phyloP scores from a whole-genome alignment of 768 basidiomycete genomes.

The Galerina marginata region DNA sequence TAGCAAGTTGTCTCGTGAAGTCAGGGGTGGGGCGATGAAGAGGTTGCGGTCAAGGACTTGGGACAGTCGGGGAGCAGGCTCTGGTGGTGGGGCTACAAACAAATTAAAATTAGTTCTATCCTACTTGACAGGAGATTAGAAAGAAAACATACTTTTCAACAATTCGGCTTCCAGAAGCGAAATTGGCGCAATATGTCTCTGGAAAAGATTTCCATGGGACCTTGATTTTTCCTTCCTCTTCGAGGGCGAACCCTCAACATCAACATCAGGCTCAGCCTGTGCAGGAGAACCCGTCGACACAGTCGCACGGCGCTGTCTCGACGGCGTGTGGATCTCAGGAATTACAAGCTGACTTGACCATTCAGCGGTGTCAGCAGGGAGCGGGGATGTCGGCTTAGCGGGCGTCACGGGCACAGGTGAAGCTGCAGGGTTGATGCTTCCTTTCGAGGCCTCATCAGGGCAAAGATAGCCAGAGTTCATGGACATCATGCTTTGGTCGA shows the following conservation, averaged over 20 bases:
- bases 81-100: slow-evolving; percentile 40
- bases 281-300: slow-evolving; percentile 69
- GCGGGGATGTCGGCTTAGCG: slow-evolving; percentile 21
- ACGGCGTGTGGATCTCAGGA: slow-evolving; percentile 47
- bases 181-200: slow-evolving; percentile 69
- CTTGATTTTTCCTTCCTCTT: slow-evolving; percentile 70
- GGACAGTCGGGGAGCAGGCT: slow-evolving; percentile 63
- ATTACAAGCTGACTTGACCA: slow-evolving; percentile 33
- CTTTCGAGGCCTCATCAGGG: slow-evolving; percentile 29
- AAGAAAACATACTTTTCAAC: slow-evolving; percentile 56
- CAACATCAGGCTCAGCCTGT: slow-evolving; percentile 24
- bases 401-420: slow-evolving; percentile 16
- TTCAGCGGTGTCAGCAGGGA: slow-evolving; percentile 11
- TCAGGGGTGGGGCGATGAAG: slow-evolving; percentile 63
- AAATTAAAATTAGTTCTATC: neutral
- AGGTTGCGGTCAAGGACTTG: slow-evolving; percentile 71
- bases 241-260: slow-evolving; percentile 54
- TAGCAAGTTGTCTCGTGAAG: slow-evolving; percentile 44
- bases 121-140: neutral
- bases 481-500: slow-evolving; percentile 42
- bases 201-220: slow-evolving; percentile 67
- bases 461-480: slow-evolving; percentile 36
- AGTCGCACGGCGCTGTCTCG: slow-evolving; percentile 62
- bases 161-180: slow-evolving; percentile 69
- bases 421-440: slow-evolving; percentile 24